Base-by-base conservation (phyloP, 305 asterid genomes). In the Nicotiana rustica region DNA sequence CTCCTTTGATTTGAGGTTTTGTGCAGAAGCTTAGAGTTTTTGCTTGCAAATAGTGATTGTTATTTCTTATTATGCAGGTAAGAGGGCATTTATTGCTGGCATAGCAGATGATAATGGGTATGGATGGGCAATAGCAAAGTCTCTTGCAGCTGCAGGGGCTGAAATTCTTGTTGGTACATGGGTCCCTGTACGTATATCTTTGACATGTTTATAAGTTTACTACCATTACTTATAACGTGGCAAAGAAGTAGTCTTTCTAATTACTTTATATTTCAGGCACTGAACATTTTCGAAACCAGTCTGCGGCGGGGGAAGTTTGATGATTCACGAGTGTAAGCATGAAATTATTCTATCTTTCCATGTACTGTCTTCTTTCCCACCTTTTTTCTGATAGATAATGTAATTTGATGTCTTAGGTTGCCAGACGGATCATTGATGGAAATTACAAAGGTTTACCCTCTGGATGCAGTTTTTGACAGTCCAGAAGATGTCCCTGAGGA, bases 101-200 rank as follows among this genome's bases (percentile, higher is more conserved):
- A 82, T 97, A 61, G 99, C 99, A 85, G 99, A 95, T 84, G 98
- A 97, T 83, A 95, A 93, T 87, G 99, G 98, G 61, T 97, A 97
- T 68, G 99, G 99, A 79, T 96, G 99, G 98, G 99, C 99, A 69
- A 93, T 97, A 69, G 98, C 99, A 64, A 97, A 95, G 86, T 91
- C 99, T 84, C 98, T 97, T 78, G 98, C 97, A 61, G 98, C 98
- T 85, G 99, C 99, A 2, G 98, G 99, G 84, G 99, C 99, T 82
- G 99, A 97, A 84, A 97, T 97, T 91, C 98, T 97, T n/a, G 94
- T 95, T 36, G 99, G 99, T 33, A 97, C 99, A 81, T 97, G 99
- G 99, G 98, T 97, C 59, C 99, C 98, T 56, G 99, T 96, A 92
- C 2, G 98, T 94, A 81, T 82, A 79, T 38, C 21, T 73, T 61